Percentiles rank a stretch among this genome's conserved stretches.
Conservation (phyloP, 768 basidiomycete species). For the Hygrophorus pudorinus region DNA sequence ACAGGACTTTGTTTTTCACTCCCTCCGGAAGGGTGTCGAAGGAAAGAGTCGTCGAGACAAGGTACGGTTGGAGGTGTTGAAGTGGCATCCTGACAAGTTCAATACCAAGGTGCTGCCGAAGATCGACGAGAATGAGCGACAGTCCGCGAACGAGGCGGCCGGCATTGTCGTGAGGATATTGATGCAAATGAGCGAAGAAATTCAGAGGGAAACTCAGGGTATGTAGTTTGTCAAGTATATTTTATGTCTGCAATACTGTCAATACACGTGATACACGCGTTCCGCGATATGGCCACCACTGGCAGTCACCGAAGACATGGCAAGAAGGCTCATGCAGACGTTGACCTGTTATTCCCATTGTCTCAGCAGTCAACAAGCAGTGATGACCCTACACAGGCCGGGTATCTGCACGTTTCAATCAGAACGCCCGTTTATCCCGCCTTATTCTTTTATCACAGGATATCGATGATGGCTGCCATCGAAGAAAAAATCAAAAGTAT, state of each 20-base stretch:
- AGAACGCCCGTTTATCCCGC: background rate
- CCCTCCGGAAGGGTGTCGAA: constrained; percentile 17
- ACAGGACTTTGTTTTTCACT: constrained; percentile 30
- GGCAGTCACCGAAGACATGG: too few relatives aligned
- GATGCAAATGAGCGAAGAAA: constrained; percentile 17
- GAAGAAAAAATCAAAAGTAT: constrained; percentile 2
- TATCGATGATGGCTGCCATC: background rate
- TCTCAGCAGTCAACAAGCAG: constrained; percentile 3
- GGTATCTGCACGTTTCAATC: background rate
- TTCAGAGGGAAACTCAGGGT: too few relatives aligned
- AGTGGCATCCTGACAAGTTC: constrained; percentile 52
- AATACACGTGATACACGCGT: too few relatives aligned
- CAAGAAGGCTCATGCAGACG: background rate
- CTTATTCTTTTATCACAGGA: background rate
- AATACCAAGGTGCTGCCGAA: constrained; percentile 24
- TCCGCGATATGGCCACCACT: too few relatives aligned
- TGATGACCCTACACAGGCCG: too few relatives aligned
- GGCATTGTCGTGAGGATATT: constrained; percentile 32
- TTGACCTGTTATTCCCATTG: background rate
- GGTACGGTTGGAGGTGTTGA: constrained; percentile 34
- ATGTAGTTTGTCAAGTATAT: too few relatives aligned
- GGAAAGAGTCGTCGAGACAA: constrained; percentile 24
- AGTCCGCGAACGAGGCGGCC: constrained; percentile 23
- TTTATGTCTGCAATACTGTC: too few relatives aligned
- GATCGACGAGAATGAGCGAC: constrained; percentile 23